Conservation (phyloP, 108 stramenopile genomes). For the Schizochytrium sp. region DNA sequence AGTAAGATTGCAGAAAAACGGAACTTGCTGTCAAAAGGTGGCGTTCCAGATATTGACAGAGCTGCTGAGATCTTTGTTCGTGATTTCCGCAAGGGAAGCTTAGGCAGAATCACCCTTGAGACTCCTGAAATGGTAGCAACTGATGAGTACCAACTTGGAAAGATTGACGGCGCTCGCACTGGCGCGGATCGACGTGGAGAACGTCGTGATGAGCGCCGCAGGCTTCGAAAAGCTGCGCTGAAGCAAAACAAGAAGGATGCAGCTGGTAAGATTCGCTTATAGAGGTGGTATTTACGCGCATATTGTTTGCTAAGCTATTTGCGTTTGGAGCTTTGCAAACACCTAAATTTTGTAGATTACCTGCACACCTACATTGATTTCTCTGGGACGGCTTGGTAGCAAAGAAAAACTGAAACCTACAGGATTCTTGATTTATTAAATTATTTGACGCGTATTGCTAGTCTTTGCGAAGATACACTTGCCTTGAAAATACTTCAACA, state of each 20-base stretch:
- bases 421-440: no score
- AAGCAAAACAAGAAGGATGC: constrained; percentile 4
- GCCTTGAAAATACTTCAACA: no score
- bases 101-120: constrained; percentile 17
- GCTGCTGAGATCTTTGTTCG: not conserved
- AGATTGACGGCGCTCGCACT: not conserved
- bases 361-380: no score
- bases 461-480: no score
- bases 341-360: no score
- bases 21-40: not conserved
- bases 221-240: not conserved
- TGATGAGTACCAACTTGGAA: not conserved
- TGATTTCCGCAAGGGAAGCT: not conserved
- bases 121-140: constrained; percentile 10
- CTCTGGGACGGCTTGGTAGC: no score
- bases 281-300: not conserved
- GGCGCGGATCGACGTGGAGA: constrained; percentile 15
- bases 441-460: no score
- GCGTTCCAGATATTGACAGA: not conserved
- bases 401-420: no score
- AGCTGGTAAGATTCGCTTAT: not conserved
- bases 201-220: not conserved
- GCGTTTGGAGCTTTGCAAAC: no score
- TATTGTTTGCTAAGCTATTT: no score
- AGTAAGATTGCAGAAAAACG: constrained; percentile 9